Base-by-base conservation (phyloP, 1,284 basidiomycete genomes). In the Polyporus tsugae region DNA sequence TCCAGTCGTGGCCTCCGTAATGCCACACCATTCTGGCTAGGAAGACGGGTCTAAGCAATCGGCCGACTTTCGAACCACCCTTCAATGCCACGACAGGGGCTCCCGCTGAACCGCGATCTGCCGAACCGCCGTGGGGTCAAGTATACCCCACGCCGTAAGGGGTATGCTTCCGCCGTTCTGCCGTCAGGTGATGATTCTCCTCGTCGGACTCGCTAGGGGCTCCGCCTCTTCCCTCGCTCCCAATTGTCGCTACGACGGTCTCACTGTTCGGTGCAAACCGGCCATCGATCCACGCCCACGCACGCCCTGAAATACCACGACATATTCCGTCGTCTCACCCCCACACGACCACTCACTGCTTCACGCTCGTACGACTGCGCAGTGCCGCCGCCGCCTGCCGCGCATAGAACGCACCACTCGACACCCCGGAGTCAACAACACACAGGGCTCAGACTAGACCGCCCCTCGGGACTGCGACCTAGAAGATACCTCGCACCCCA, bases 191-290 rank as follows among this genome's bases (percentile, higher is more conserved):
- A 72, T 63, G 39, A 57, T 38, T n/a, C 57, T 35, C 60, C 25
- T 22, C 53, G 33, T 52, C 52, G n/a, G 33, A 10, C 13, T 63
- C 57, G 59, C 53, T 42, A 65, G 65, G 63, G 49, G 52, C 52
- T 65, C 67, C 66, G 68, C 39, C 65, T 44, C 57, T 66, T 70
- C 64, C 71, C 65, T 69, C 61, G 42, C 63, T 35, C 59, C 41
- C 62, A 35, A 17, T 62, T 41, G 35, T 52, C 46, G 46, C 46
- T 52, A 52, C 17, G 29, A 39, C 68, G 66, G 67, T 70, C 69
- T 57, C 69, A 66, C 67, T 64, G 17, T 38, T 72, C 68, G 69
- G 68, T 69, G 42, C 67, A 67, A 64, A 61, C 64, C 71, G 71
- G 69, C 39, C 55, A 61, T 38, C 53, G 22, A 49, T 17, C 53